Base-by-base conservation (phyloP, 2,329 filamentous ascomycete genomes). In the Ceratocystis ficicola region DNA sequence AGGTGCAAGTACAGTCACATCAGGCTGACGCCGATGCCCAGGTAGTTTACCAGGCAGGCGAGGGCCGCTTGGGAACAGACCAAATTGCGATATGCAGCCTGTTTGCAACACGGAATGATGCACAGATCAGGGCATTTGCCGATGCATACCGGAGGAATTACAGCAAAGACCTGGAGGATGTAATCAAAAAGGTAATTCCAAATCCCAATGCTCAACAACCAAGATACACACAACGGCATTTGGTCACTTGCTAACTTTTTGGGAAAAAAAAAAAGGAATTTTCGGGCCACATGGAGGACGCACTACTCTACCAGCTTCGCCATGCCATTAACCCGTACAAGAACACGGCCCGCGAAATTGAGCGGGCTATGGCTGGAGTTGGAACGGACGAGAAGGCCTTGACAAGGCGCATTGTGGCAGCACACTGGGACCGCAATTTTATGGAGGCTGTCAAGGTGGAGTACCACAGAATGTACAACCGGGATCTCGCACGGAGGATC, bases 271-370 rank as follows among this genome's bases (percentile, higher is more conserved):
- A 67, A 7, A 68, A 86, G 77, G 86, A 94, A 72, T 96, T 96
- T 76, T 89, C 86, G 0, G 93, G 93, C 0, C 93, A 97, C 73
- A 96, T 97, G 91, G 81, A 92, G 73, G 83, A 89, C 17, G 90
- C 90, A 0, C 81, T 97, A 0, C 76, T 94, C 30, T 86, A 85
- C 73, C 90, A 96, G 74, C 78, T 96, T n/a, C 82, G 82, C 10
- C 80, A 86, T 12, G 93, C 89, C 2, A 78, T 83, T 5, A 90
- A 96, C 75, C 89, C 87, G 70, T 90, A 89, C 67, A 87, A 89
- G 80, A 86, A 90, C 69, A 92, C 95, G 71, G 94, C 92, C 0
- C 77, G 82, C 25, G 78, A 90, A 3, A 80, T 97, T n/a, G 91
- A 96, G 73, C 88, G 89, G 15, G 81, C 88, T 17, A 97, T 97